phyloP scores from a whole-genome alignment of 495 filamentous ascomycete species.

The Evernia prunastri region DNA sequence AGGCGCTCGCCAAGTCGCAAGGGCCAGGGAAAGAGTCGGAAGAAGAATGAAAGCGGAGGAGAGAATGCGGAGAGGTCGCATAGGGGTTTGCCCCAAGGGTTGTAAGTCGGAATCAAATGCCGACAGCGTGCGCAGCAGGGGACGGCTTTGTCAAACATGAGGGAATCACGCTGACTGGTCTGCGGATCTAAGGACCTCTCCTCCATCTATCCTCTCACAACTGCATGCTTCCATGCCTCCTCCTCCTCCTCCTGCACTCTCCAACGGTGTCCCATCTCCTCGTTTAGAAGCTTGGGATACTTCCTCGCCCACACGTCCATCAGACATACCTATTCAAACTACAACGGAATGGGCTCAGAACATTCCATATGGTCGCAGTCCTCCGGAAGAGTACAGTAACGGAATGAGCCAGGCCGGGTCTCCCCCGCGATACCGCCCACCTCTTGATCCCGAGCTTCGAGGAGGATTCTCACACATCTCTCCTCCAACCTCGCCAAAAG shows the following conservation, averaged over 20 bases:
- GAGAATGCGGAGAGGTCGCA: constrained; percentile 30
- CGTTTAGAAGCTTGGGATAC: constrained; percentile 40
- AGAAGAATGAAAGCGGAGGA: constrained; percentile 30
- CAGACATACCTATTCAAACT: constrained; percentile 32
- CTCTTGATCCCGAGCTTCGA: constrained; percentile 30
- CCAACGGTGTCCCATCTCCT: constrained; percentile 37
- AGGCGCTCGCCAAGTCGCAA: constrained; percentile 41
- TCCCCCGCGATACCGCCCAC: constrained; percentile 37
- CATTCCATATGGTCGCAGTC: constrained; percentile 45
- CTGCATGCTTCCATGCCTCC: constrained; percentile 16
- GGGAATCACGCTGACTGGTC: constrained; percentile 2
- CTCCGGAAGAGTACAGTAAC: constrained; percentile 41
- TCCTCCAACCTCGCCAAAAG: constrained; percentile 45
- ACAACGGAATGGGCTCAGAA: constrained; percentile 47
- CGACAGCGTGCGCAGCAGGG: constrained; percentile 27
- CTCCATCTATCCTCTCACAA: constrained; percentile 30
- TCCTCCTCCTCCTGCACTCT: constrained; percentile 14
- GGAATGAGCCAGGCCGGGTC: constrained; percentile 41
- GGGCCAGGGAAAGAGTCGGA: constrained; percentile 43
- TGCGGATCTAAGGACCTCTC: constrained; percentile 23
- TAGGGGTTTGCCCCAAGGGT: constrained; percentile 23
- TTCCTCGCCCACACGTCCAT: constrained; percentile 32
- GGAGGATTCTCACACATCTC: constrained; percentile 43
- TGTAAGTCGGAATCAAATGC: constrained; percentile 33
- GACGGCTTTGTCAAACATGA: constrained; percentile 7